phyloP scores from a whole-genome alignment of 2,329 filamentous ascomycete species.

The Fusarium avenaceum region DNA sequence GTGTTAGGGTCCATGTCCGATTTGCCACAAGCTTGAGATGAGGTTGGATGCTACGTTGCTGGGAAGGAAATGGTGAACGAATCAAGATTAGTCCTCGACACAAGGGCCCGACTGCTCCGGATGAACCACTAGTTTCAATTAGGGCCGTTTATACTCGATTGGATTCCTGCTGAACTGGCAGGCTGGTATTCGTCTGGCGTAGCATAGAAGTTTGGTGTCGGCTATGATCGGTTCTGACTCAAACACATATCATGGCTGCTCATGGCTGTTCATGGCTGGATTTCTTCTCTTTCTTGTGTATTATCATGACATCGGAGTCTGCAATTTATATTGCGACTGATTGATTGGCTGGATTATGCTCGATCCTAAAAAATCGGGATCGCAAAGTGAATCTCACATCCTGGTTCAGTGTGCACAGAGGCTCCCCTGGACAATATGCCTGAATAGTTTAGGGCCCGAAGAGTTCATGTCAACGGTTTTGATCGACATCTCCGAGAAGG shows the following conservation, averaged over 20 bases:
- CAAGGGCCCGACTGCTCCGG: slow-evolving; percentile 35
- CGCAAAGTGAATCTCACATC: slow-evolving; percentile 33
- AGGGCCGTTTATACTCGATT: slow-evolving; percentile 9
- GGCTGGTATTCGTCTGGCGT: slow-evolving; percentile 12
- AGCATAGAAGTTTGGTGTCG: slow-evolving; percentile 14
- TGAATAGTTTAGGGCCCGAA: slow-evolving; percentile 15
- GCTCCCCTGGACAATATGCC: slow-evolving; percentile 16
- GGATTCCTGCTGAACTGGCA: slow-evolving; percentile 18
- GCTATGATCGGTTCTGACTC: slow-evolving; percentile 34
- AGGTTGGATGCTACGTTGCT: slow-evolving; percentile 46
- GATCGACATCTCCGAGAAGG: slow-evolving; percentile 25
- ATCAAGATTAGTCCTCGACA: slow-evolving; percentile 28
- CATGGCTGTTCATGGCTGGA: slow-evolving; percentile 9
- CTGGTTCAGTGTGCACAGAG: slow-evolving; percentile 22
- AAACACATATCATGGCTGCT: slow-evolving; percentile 16
- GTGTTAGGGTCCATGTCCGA: slow-evolving; percentile 40
- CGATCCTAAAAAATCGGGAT: slow-evolving; percentile 15
- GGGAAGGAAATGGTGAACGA: slow-evolving; percentile 33
- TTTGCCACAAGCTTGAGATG: slow-evolving; percentile 42
- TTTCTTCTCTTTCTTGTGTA: slow-evolving; percentile 2
- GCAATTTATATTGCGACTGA: slow-evolving; percentile 4
- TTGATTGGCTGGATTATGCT: slow-evolving; percentile 11
- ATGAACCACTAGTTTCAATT: slow-evolving; percentile 34
- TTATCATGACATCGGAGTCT: slow-evolving; percentile 12
- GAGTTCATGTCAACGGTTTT: slow-evolving; percentile 28